A percentile compares a stretch with the other conserved stretches of the same genome.
Conservation (phyloP, 202 grass and related monocot species). For the Setaria italica region DNA sequence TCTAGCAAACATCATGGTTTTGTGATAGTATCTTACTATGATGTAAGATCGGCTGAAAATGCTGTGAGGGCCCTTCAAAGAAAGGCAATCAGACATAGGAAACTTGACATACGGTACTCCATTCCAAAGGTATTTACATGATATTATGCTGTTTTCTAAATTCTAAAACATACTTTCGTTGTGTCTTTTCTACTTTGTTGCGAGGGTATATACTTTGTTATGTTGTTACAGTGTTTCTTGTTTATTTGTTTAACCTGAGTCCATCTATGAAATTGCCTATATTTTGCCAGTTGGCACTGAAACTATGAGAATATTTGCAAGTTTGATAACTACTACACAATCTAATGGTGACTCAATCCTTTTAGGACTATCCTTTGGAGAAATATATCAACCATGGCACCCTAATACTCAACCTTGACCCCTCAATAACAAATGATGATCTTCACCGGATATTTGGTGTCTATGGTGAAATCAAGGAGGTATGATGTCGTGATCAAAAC, state of each 20-base stretch:
- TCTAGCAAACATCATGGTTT: constrained; percentile 86
- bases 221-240: neutral
- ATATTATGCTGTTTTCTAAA: neutral
- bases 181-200: neutral
- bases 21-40: constrained; percentile 94
- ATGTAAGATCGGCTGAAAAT: constrained; percentile 80
- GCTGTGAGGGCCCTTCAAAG: constrained; percentile 81
- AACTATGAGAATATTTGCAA: constrained; percentile 18
- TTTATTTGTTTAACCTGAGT: constrained; percentile 25
- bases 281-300: constrained; percentile 9
- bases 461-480: constrained; percentile 96
- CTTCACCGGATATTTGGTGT: constrained; percentile 76
- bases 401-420: constrained; percentile 82
- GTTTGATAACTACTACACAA: neutral
- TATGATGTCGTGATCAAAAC: constrained; percentile 24
- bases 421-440: constrained; percentile 78
- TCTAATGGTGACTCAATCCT: constrained; percentile 36
- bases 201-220: constrained; percentile 20
- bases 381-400: constrained; percentile 75
- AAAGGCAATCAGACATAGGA: constrained; percentile 68
- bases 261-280: neutral
- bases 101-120: constrained; percentile 88
- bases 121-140: constrained; percentile 70
- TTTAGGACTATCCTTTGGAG: constrained; percentile 73
- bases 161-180: neutral